Percentiles rank a stretch among this genome's conserved stretches.
Evolutionary conservation across 2,329 filamentous ascomycete genomes (phyloP).

Genomic region (Hymenoscyphus albidus): DNA sequence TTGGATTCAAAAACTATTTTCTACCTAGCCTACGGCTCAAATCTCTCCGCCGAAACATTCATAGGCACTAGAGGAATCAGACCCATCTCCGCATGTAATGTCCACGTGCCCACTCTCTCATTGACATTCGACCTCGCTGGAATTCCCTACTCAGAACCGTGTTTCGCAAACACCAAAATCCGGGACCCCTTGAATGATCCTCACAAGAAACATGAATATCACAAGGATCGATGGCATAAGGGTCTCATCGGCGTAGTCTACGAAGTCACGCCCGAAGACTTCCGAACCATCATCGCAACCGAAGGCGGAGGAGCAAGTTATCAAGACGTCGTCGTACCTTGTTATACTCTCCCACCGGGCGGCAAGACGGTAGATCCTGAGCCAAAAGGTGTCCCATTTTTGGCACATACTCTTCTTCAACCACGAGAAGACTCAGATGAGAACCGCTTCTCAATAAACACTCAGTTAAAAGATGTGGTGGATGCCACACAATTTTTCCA

Average conservation of each 20-base stretch:
- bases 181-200: conserved; percentile 36
- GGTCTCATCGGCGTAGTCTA: conserved; percentile 92
- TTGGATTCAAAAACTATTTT: conserved; percentile 51
- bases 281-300: conserved; percentile 79
- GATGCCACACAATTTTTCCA: conserved; percentile 12
- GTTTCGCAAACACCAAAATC: conserved; percentile 79
- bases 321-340: conserved; percentile 75
- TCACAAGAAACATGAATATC: conserved; percentile 37
- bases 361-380: conserved; percentile 58
- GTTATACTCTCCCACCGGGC: conserved; percentile 61
- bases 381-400: conserved; percentile 63
- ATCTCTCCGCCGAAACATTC: conserved; percentile 78
- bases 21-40: conserved; percentile 90
- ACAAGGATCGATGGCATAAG: conserved; percentile 67
- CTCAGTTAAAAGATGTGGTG: not conserved
- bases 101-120: conserved; percentile 71
- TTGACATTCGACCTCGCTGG: conserved; percentile 85
- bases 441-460: not conserved
- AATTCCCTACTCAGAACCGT: conserved; percentile 82
- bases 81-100: conserved; percentile 76
- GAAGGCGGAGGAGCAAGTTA: conserved; percentile 88
- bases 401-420: conserved; percentile 81
- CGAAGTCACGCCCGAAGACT: conserved; percentile 82
- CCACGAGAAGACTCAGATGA: conserved; percentile 15
- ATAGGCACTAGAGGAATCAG: conserved; percentile 71